phyloP scores from a whole-genome alignment of 1,139 yeast species.

The Yamadazyma pseudoaaseri region DNA sequence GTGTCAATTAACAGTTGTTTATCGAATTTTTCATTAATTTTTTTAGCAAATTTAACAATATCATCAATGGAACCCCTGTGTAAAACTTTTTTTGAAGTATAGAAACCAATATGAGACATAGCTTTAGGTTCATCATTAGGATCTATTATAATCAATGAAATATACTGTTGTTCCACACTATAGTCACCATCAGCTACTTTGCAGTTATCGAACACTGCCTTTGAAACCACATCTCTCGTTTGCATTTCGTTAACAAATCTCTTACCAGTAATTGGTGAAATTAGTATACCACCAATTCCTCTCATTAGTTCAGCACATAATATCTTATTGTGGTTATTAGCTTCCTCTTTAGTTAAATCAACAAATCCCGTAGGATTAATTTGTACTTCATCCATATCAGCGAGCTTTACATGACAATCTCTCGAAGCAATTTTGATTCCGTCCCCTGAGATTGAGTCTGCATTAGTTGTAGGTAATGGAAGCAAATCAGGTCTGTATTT shows the following conservation, averaged over 20 bases:
- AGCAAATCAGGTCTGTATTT: conserved; percentile 33
- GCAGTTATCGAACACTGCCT: conserved; percentile 24
- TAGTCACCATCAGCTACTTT: conserved; percentile 11
- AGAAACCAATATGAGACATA: conserved; percentile 28
- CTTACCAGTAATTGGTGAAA: conserved; percentile 28
- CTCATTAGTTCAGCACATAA: conserved; percentile 38
- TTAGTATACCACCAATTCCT: conserved; percentile 38
- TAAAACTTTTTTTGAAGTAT: conserved; percentile 26
- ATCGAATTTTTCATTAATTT: conserved; percentile 16
- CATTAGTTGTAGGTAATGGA: conserved; percentile 35
- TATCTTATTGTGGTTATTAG: conserved; percentile 25
- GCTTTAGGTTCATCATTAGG: conserved; percentile 28
- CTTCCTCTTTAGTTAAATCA: conserved; percentile 17
- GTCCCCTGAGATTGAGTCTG: conserved; percentile 35
- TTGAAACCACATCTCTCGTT: conserved; percentile 35
- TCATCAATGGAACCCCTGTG: conserved; percentile 23
- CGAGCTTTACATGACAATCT: conserved; percentile 30
- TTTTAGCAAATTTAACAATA: conserved; percentile 15
- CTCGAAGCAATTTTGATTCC: conserved; percentile 34
- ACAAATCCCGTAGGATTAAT: conserved; percentile 43
- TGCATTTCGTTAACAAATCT: conserved; percentile 35
- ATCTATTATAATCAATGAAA: conserved; percentile 27
- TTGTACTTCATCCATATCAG: conserved; percentile 39
- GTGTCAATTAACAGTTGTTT: conserved; percentile 12
- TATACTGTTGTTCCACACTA: conserved; percentile 14